Evolutionary conservation across 2,329 filamentous ascomycete species (phyloP).

Genomic region (Diaporthe capsici): DNA sequence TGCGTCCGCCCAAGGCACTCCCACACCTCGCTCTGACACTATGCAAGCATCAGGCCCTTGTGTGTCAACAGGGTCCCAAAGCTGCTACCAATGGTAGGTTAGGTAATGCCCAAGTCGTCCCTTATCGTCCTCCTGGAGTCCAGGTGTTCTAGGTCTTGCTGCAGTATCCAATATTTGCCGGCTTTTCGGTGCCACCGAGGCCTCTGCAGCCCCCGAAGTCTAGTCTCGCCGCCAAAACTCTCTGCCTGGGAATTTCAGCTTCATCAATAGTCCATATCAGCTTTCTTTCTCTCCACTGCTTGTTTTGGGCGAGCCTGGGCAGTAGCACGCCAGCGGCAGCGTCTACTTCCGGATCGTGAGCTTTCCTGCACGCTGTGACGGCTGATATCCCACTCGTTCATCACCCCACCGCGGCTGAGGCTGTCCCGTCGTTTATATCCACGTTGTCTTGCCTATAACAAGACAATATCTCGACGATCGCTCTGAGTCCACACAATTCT

Average conservation of each 20-base stretch:
- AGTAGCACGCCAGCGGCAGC: constrained; percentile 15
- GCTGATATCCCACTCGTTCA: constrained; percentile 23
- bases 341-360: constrained; percentile 5
- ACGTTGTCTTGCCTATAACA: constrained; percentile 7
- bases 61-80: constrained; percentile 1
- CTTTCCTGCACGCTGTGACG: neutral
- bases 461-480: constrained; percentile 16
- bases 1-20: constrained; percentile 21
- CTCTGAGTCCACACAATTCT: neutral
- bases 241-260: constrained; percentile 16
- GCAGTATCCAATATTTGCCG: constrained; percentile 17
- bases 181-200: constrained; percentile 26
- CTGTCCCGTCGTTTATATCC: constrained; percentile 18
- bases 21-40: constrained; percentile 27
- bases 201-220: neutral
- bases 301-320: constrained; percentile 1
- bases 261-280: constrained; percentile 25
- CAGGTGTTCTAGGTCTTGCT: constrained; percentile 24
- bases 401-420: constrained; percentile 17
- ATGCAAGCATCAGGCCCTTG: constrained; percentile 12
- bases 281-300: neutral
- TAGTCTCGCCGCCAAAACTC: constrained; percentile 11
- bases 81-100: constrained; percentile 26
- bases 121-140: constrained; percentile 12
- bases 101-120: neutral